Conservation (phyloP, 1,139 yeast genomes). For the Meyerozyma sp. region DNA sequence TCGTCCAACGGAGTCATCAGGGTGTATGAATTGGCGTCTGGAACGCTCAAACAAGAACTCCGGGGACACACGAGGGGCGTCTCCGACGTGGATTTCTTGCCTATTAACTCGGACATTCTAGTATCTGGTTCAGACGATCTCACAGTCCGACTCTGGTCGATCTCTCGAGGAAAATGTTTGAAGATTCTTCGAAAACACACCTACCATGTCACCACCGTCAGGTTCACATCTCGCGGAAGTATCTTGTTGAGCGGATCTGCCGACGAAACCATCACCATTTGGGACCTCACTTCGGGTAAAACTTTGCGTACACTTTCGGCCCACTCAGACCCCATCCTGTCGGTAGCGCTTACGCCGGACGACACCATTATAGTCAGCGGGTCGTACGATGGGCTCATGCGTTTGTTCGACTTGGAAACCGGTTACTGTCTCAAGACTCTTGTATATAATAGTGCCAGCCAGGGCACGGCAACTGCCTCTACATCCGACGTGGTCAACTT, state of each 20-base stretch:
- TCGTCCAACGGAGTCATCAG: constrained; percentile 28
- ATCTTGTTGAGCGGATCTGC: constrained; percentile 77
- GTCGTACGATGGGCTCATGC: constrained; percentile 84
- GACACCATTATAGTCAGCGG: constrained; percentile 83
- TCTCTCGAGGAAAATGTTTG: constrained; percentile 45
- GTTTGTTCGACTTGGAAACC: constrained; percentile 81
- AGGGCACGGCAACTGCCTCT: constrained; percentile 56
- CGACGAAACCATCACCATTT: constrained; percentile 84
- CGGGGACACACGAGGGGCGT: constrained; percentile 66
- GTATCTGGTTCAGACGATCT: constrained; percentile 89
- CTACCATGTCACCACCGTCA: constrained; percentile 72
- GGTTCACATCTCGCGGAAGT: constrained; percentile 72
- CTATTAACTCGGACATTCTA: constrained; percentile 58
- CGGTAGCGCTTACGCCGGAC: constrained; percentile 70
- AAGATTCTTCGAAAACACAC: constrained; percentile 75
- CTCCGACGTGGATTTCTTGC: constrained; percentile 70
- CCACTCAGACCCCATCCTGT: constrained; percentile 85
- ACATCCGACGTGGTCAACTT: constrained; percentile 43
- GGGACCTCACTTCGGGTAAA: constrained; percentile 77
- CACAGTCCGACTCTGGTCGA: constrained; percentile 71
- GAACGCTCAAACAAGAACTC: constrained; percentile 22
- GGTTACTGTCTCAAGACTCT: constrained; percentile 92
- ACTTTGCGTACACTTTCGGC: constrained; percentile 82
- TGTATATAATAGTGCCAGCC: constrained; percentile 61
- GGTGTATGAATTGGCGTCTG: constrained; percentile 16